Evolutionary conservation across 2,329 filamentous ascomycete genomes (phyloP).

Genomic region (Zymoseptoria ardabiliae): DNA sequence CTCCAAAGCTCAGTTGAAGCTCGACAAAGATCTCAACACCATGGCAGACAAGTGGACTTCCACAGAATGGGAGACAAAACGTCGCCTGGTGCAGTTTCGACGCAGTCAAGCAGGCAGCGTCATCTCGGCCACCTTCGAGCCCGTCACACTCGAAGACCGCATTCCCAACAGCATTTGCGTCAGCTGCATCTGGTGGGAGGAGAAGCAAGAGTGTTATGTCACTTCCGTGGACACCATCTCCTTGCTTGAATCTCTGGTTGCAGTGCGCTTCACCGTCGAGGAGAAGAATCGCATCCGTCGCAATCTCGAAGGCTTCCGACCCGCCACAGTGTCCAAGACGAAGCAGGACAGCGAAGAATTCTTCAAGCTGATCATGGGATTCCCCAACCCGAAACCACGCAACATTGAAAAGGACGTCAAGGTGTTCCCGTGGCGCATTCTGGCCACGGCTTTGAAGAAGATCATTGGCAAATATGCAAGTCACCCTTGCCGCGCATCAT

Average conservation of each 20-base stretch:
- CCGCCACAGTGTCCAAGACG: slow-evolving; percentile 85
- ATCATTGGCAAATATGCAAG: slow-evolving; percentile 93
- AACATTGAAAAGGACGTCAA: slow-evolving; percentile 99
- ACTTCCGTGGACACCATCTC: slow-evolving; percentile 96
- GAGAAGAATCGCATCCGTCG: slow-evolving; percentile 97
- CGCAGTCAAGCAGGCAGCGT: slow-evolving; percentile 75
- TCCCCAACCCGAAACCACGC: slow-evolving; percentile 86
- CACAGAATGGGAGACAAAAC: slow-evolving; percentile 71
- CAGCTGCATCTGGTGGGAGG: slow-evolving; percentile 95
- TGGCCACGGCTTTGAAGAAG: slow-evolving; percentile 84
- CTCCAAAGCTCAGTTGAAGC: slow-evolving; percentile 72
- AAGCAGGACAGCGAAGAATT: slow-evolving; percentile 92
- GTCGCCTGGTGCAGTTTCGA: slow-evolving; percentile 82
- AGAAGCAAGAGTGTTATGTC: slow-evolving; percentile 83
- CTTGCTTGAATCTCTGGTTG: slow-evolving; percentile 85
- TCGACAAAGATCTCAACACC: slow-evolving; percentile 72
- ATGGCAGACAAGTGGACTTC: slow-evolving; percentile 80
- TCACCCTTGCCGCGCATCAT: slow-evolving; percentile 27
- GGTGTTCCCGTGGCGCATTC: slow-evolving; percentile 92
- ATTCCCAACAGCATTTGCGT: slow-evolving; percentile 83
- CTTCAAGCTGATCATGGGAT: slow-evolving; percentile 98
- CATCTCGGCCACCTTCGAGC: slow-evolving; percentile 70
- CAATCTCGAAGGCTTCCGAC: slow-evolving; percentile 90
- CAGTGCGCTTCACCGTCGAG: slow-evolving; percentile 81
- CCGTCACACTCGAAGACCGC: slow-evolving; percentile 71